Conservation (phyloP, 768 basidiomycete genomes). For the Psilocybe cyanescens region DNA sequence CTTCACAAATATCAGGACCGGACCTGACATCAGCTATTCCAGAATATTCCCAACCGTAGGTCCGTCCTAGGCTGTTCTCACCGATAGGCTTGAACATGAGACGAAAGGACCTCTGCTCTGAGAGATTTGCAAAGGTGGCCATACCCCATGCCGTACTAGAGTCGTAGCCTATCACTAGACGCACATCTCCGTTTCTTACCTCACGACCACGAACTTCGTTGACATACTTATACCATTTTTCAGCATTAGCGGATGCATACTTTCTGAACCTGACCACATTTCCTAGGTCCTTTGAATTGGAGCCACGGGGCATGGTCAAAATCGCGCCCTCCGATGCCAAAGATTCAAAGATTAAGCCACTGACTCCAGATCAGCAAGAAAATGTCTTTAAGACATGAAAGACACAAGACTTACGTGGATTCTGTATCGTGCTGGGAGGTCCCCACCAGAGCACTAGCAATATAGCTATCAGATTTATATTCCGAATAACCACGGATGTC, state of each 20-base stretch:
- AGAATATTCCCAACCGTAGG: constrained; percentile 11
- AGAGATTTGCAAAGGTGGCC: constrained; percentile 13
- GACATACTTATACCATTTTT: constrained; percentile 21
- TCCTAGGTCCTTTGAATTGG: constrained; percentile 10
- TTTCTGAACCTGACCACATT: constrained; percentile 1
- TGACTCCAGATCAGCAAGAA: not conserved
- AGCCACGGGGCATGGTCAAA: constrained; percentile 20
- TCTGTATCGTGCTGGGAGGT: not conserved
- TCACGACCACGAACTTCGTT: constrained; percentile 15
- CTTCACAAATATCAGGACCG: constrained; percentile 2
- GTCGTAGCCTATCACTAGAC: constrained; percentile 21
- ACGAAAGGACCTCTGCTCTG: not conserved
- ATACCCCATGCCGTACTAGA: constrained; percentile 22
- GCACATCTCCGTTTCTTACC: constrained; percentile 22
- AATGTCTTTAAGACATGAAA: not conserved
- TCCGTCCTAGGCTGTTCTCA: not conserved
- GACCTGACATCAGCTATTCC: constrained; percentile 4
- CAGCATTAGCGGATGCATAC: constrained; percentile 14
- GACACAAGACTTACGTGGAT: not conserved
- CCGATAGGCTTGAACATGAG: constrained; percentile 6
- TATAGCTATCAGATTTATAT: constrained; percentile 6
- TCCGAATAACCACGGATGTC: constrained; percentile 8
- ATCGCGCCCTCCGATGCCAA: constrained; percentile 17
- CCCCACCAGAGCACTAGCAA: constrained; percentile 9
- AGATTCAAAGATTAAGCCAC: constrained; percentile 12